phyloP scores from a whole-genome alignment of 352 stramenopile species.

The Globisporangium parvum region DNA sequence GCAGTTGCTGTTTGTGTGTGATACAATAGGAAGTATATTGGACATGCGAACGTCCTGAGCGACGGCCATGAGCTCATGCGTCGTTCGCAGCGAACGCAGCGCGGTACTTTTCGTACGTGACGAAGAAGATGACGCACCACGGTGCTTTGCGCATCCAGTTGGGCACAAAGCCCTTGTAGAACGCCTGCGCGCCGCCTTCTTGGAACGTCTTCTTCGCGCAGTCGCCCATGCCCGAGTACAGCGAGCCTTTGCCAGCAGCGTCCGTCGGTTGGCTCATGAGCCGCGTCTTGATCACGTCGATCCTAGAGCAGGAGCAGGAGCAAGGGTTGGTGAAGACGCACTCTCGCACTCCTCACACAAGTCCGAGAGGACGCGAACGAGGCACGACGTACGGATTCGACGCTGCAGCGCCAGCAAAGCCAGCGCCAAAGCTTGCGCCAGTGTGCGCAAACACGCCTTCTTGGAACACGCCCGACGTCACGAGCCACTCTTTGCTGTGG shows the following conservation, averaged over 20 bases:
- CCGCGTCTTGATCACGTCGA: constrained; percentile 83
- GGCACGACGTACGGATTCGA: constrained; percentile 54
- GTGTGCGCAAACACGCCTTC: constrained; percentile 70
- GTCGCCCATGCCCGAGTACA: constrained; percentile 69
- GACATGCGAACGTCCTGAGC: too few species aligned
- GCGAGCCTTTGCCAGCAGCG: constrained; percentile 32
- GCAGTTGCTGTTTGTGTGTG: too few species aligned
- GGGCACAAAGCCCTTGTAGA: constrained; percentile 85
- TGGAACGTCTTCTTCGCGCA: constrained; percentile 65
- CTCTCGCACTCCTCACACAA: background rate
- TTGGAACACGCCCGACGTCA: constrained; percentile 52
- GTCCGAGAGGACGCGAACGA: too few species aligned
- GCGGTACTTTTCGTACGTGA: constrained; percentile 81
- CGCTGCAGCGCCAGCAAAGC: constrained; percentile 62
- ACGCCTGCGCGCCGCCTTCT: constrained; percentile 53
- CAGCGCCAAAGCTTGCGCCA: constrained; percentile 65
- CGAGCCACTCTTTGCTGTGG: constrained; percentile 73
- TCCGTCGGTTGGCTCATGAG: constrained; percentile 80
- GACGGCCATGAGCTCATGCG: constrained; percentile 5
- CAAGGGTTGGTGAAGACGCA: background rate
- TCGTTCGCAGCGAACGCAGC: constrained; percentile 26
- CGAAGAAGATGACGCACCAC: constrained; percentile 85
- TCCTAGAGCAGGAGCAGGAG: constrained; percentile 20
- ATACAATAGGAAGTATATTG: too few species aligned
- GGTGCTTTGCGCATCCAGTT: constrained; percentile 87